phyloP scores from a whole-genome alignment of 495 filamentous ascomycete genomes.

The Xylaria acuta region DNA sequence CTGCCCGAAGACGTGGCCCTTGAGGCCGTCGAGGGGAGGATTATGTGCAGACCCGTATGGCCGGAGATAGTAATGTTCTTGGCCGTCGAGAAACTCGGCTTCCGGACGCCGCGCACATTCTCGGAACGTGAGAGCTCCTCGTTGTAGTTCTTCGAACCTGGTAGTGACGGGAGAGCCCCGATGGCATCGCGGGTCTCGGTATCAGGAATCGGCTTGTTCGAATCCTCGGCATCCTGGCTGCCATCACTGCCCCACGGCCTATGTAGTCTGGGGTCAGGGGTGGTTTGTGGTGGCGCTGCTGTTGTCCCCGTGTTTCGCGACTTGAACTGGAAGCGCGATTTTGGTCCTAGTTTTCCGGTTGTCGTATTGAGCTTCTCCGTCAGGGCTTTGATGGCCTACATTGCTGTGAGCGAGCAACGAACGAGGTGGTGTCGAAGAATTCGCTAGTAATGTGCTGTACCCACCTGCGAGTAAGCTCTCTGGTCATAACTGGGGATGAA shows the following conservation, averaged over 20 bases:
- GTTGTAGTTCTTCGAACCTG: conserved; percentile 54
- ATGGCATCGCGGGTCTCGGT: conserved; percentile 43
- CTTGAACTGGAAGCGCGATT: conserved; percentile 56
- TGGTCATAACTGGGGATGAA: conserved; percentile 55
- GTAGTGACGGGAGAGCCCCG: conserved; percentile 36
- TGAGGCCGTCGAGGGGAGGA: conserved; percentile 71
- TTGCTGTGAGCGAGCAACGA: conserved; percentile 26
- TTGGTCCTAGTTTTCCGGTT: conserved; percentile 47
- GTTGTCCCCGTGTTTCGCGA: conserved; percentile 32
- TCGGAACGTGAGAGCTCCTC: conserved; percentile 49
- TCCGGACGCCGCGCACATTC: conserved; percentile 55
- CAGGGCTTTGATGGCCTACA: conserved; percentile 48
- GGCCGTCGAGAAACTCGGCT: conserved; percentile 65
- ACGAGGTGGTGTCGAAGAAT: neutral
- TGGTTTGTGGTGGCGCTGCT: conserved; percentile 22
- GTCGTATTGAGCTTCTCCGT: conserved; percentile 52
- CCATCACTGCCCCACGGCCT: conserved; percentile 33
- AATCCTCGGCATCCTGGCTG: conserved; percentile 26
- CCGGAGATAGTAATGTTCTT: conserved; percentile 68
- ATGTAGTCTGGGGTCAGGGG: conserved; percentile 25
- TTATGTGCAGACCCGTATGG: conserved; percentile 70
- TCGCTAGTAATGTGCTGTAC: neutral
- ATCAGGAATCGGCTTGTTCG: conserved; percentile 26
- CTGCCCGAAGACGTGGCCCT: conserved; percentile 72
- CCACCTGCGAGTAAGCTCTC: conserved; percentile 48